Conservation (phyloP, 345 rosid genomes). For the Citrus sp. region DNA sequence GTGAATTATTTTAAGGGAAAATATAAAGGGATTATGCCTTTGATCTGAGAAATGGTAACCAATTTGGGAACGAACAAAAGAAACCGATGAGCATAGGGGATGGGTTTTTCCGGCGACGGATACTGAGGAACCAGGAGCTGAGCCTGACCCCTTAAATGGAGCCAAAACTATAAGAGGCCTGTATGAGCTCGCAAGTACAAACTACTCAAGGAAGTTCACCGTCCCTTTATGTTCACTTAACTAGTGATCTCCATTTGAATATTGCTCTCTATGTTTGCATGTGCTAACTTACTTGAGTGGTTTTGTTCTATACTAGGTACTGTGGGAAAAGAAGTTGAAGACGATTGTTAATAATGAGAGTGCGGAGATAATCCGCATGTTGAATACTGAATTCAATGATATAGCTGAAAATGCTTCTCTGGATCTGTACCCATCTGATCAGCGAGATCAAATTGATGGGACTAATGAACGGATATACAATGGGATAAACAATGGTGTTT, state of each 20-base stretch:
- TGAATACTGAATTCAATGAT: constrained; percentile 49
- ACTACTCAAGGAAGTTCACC: constrained; percentile 72
- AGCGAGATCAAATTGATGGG: constrained; percentile 37
- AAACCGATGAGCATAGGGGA: constrained; percentile 80
- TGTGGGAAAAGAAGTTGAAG: constrained; percentile 63
- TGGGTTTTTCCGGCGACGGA: constrained; percentile 74
- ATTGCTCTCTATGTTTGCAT: constrained; percentile 16
- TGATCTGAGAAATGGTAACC: constrained; percentile 24
- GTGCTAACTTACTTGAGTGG: constrained; percentile 1
- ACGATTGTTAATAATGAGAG: constrained; percentile 59
- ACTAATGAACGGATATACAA: constrained; percentile 46
- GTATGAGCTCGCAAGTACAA: constrained; percentile 75
- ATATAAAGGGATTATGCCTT: too few species aligned
- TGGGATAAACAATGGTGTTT: constrained; percentile 50
- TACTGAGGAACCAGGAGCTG: constrained; percentile 76
- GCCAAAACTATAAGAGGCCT: constrained; percentile 71
- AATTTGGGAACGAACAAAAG: constrained; percentile 85
- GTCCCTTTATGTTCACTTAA: constrained; percentile 66
- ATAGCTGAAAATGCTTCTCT: constrained; percentile 40
- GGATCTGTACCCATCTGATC: constrained; percentile 46
- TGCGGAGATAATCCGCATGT: constrained; percentile 53
- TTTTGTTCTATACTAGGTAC: constrained; percentile 30
- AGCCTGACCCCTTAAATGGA: constrained; percentile 65
- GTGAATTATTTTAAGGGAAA: too few species aligned
- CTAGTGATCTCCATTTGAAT: not conserved